Evolutionary conservation across 2,329 filamentous ascomycete species (phyloP).

Genomic region (Fusarium odoratissimum): DNA sequence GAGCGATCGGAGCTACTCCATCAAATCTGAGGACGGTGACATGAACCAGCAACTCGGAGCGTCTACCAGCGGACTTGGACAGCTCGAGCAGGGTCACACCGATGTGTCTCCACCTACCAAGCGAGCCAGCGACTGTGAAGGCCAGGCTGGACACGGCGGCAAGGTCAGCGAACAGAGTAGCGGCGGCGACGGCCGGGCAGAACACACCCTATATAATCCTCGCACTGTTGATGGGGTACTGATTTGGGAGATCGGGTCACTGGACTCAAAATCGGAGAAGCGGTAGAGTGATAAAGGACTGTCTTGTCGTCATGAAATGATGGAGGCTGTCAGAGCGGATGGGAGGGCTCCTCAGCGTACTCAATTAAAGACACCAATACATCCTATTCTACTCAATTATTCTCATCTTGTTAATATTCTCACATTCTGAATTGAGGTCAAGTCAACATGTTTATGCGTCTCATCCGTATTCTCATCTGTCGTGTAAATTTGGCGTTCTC

Average conservation of each 20-base stretch:
- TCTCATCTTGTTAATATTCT: accelerated
- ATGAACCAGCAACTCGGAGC: not conserved
- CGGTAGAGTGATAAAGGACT: not conserved
- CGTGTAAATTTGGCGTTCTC: not conserved
- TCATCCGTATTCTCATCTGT: too few relatives aligned
- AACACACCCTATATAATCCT: too few relatives aligned
- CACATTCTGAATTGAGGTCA: accelerated
- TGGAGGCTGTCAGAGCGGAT: too few relatives aligned
- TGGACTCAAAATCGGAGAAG: not conserved
- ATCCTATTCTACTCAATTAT: accelerated
- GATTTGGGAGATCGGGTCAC: accelerated
- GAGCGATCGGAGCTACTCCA: too few relatives aligned
- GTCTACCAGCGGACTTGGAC: too few relatives aligned
- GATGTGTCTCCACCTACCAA: not conserved
- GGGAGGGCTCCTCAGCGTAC: accelerated
- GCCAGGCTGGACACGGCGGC: not conserved
- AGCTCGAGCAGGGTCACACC: too few relatives aligned
- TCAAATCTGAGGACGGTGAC: not conserved
- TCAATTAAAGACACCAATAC: accelerated
- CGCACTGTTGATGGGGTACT: accelerated
- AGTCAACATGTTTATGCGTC: accelerated
- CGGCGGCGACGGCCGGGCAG: too few relatives aligned
- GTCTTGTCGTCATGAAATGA: not conserved
- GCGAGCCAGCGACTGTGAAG: not conserved
- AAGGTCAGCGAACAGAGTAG: not conserved